Conservation (phyloP, 192 early-diverging fungal species). For the Radiomyces spectabilis region DNA sequence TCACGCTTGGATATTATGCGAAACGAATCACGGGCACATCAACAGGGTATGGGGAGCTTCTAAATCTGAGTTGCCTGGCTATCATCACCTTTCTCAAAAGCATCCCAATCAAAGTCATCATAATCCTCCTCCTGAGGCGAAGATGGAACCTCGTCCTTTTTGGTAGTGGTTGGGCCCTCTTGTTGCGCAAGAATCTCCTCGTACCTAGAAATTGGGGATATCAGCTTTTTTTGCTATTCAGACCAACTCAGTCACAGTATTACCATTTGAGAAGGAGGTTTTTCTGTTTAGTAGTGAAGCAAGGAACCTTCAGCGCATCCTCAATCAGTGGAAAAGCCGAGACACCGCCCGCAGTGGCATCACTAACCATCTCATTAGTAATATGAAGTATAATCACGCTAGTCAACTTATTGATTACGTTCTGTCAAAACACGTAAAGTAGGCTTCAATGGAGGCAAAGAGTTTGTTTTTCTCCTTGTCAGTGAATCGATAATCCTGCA, state of each 20-base stretch:
- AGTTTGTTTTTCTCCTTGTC: constrained; percentile 24
- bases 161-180: neutral
- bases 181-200: constrained; percentile 28
- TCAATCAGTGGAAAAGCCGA: constrained; percentile 29
- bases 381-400: too few relatives aligned
- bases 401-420: constrained; percentile 2
- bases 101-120: constrained; percentile 28
- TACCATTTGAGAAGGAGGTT: constrained; percentile 24
- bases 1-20: too few relatives aligned
- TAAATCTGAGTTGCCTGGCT: too few relatives aligned
- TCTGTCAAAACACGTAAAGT: constrained; percentile 16
- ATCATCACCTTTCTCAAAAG: constrained; percentile 17
- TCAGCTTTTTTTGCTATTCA: neutral
- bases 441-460: constrained; percentile 20
- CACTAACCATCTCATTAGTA: too few relatives aligned
- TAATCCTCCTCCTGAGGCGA: constrained; percentile 19
- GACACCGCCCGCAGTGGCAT: too few relatives aligned
- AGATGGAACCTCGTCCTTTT: constrained; percentile 1
- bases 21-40: too few relatives aligned
- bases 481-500: constrained; percentile 19
- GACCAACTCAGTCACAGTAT: neutral
- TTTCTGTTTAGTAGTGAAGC: constrained; percentile 34
- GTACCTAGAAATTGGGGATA: constrained; percentile 6
- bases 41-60: too few relatives aligned
- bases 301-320: constrained; percentile 31